Base-by-base conservation (phyloP, 192 early-diverging fungal species). In the Coemansia erecta region DNA sequence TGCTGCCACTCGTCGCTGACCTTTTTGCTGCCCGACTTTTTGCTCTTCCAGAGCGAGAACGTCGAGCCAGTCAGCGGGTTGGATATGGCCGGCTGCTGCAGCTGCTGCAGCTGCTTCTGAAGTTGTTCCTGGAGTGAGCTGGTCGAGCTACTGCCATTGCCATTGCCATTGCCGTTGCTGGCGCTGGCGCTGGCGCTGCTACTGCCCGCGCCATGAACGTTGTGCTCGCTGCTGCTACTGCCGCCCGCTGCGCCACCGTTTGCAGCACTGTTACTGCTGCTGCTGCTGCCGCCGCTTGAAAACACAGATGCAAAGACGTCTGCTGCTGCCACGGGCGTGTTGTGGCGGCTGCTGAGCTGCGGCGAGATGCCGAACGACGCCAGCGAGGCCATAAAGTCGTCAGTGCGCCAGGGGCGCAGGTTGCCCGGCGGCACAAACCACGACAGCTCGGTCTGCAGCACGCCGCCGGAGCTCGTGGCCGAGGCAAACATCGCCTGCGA, bases 1-100 rank as follows among this genome's bases (percentile, higher is more conserved):
- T 72, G 65, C 58, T 53, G 61, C 75, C 75, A 78, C 60, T 92
- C 90, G 43, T 85, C 80, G 47, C 87, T 73, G 31, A 90, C 68
- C 46, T 86, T 81, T 21, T 77, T 76, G 13, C 74, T 8, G 33
- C 58, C 56, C 1, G 10, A 11, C 63, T 66, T 63, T 43, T 67
- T 78, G 58, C 28, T 54, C 48, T 60, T 62, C 75, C 75, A 78
- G 22, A 61, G 60, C 60, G 51, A 48, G 39, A 71, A 71, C 33
- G 69, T 23, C 40, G n/a, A n/a, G n/a, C n/a, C n/a, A n/a, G n/a
- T n/a, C n/a, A n/a, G n/a, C n/a, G n/a, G n/a, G n/a, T n/a, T n/a
- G n/a, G n/a, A n/a, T n/a, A n/a, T n/a, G n/a, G n/a, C n/a, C n/a
- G 40, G 9, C 41, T 11, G n/a, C 41, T 42, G 41, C 8, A n/a